Evolutionary conservation across 1,284 basidiomycete species (phyloP), one percentile per base, ranked within the genome.

Genomic region (Ceratobasidium papillatum): DNA sequence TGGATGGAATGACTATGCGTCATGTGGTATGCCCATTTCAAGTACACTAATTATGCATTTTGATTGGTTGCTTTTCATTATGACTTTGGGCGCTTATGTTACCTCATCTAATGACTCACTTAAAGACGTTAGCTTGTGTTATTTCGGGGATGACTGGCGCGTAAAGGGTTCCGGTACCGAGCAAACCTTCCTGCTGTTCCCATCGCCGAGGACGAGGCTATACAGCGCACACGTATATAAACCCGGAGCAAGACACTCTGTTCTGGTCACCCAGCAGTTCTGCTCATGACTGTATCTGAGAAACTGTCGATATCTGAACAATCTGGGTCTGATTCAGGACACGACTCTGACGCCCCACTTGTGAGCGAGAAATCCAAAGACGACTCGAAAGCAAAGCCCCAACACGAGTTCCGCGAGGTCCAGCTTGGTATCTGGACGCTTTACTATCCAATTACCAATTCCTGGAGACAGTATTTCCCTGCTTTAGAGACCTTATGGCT

Each of bases 401-500:
- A 47, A 34, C 59, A 17, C 25, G 34, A 49, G 32, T 73, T 63
- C 43, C 69, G 69, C 32, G 69, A 72, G 34, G 45, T 41, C 32
- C 56, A 51, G 32, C 45, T 61, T 3, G 69, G 69, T 17, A n/a
- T 72, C 27, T 72, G 69, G 69, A 61, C 69, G n/a, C 56, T 72
- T 14, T 72, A 72, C 30, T 72, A 49, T 19, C 69, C 69, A 17
- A 36, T 72, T 19, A 72, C 69, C 30, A 41, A 51, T 30, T 72
- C 69, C 5, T 72, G 69, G 69, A 72, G 69, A 30, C 45, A 62
- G 25, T 62, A 61, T 51, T 61, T 72, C 12, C 69, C 69, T 25
- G 69, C 69, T 51, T 43, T 72, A 36, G 58, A 72, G n/a, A 62
- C 58, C 17, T 30, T 72, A 61, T 72, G 69, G 69, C 25, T 72